phyloP scores from a whole-genome alignment of 495 filamentous ascomycete genomes.

The Lophiostoma macrostomum region DNA sequence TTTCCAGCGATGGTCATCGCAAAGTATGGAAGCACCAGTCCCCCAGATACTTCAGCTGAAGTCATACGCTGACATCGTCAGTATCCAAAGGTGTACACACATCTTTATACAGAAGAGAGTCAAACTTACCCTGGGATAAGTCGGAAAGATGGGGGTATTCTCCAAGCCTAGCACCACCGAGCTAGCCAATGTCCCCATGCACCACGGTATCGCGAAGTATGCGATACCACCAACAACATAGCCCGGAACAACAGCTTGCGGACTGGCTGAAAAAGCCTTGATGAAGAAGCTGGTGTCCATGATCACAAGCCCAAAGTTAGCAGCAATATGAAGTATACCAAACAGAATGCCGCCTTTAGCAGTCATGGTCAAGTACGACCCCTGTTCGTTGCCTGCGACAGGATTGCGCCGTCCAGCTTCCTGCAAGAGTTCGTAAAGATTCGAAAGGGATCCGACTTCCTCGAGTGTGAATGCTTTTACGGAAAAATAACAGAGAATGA shows the following conservation, averaged over 20 bases:
- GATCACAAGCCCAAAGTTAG: slow-evolving; percentile 31
- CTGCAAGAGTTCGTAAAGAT: slow-evolving; percentile 33
- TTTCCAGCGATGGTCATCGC: slow-evolving; percentile 46
- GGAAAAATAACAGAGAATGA: slow-evolving; percentile 47
- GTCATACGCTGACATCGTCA: slow-evolving; percentile 49
- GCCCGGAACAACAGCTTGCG: slow-evolving; percentile 44
- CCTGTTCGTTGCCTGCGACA: slow-evolving; percentile 29
- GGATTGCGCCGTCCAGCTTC: slow-evolving; percentile 15
- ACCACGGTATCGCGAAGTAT: slow-evolving; percentile 49
- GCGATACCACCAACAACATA: slow-evolving; percentile 48
- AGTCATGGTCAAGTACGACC: slow-evolving; percentile 33
- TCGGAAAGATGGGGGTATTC: slow-evolving; percentile 45
- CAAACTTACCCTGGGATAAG: slow-evolving; percentile 43
- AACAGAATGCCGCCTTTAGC: slow-evolving; percentile 31
- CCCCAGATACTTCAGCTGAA: slow-evolving; percentile 40
- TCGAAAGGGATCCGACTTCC: slow-evolving; percentile 23
- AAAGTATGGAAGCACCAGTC: slow-evolving; percentile 46
- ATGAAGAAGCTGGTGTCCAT: slow-evolving; percentile 51
- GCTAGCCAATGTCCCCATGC: slow-evolving; percentile 45
- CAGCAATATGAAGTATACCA: slow-evolving; percentile 30
- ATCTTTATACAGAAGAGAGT: background rate
- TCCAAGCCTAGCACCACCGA: slow-evolving; percentile 45
- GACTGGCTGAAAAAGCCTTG: slow-evolving; percentile 47
- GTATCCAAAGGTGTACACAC: background rate
- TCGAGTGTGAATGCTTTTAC: slow-evolving; percentile 33